These are phyloP conservation scores for Entonaema liquescens DNA, from an alignment of 495 filamentous ascomycete species.

Conservation along the genomic window DNA sequence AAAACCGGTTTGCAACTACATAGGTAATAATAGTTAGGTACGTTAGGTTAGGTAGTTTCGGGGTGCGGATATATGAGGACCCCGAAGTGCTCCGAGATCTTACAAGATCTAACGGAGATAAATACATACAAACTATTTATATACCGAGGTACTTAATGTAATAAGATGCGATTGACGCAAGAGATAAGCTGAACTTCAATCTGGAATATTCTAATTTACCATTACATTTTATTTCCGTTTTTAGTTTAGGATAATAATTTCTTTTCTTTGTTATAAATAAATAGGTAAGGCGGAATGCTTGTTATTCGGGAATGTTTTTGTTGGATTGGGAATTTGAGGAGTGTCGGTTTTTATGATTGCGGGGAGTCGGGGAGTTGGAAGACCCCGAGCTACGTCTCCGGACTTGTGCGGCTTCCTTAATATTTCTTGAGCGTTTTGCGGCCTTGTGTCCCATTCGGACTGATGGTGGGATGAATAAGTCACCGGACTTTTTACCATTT, in stretches of 20 bases:
- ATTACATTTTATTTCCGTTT: too few relatives aligned
- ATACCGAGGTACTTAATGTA: too few relatives aligned
- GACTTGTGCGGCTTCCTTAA: constrained; percentile 16
- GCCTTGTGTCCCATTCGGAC: neutral
- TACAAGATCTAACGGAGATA: neutral
- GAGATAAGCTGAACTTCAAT: neutral
- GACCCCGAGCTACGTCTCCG: constrained; percentile 24
- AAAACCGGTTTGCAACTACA: neutral
- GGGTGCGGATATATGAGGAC: constrained; percentile 14
- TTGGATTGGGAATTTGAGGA: neutral
- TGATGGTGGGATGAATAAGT: neutral
- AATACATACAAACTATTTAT: neutral
- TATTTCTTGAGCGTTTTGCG: neutral
- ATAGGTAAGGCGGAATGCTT: neutral
- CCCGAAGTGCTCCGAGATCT: constrained; percentile 10
- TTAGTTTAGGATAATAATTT: too few relatives aligned
- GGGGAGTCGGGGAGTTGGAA: constrained; percentile 34
- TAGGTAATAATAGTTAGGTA: neutral
- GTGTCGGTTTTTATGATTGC: neutral
- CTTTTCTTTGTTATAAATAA: neutral
- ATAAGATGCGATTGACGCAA: too few relatives aligned
- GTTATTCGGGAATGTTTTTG: neutral
- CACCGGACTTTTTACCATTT: constrained; percentile 10
- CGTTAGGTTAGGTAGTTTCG: too few relatives aligned
- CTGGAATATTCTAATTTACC: neutral